Conservation (phyloP, 2,329 filamentous ascomycete species). For the Escovopsis sp. region DNA sequence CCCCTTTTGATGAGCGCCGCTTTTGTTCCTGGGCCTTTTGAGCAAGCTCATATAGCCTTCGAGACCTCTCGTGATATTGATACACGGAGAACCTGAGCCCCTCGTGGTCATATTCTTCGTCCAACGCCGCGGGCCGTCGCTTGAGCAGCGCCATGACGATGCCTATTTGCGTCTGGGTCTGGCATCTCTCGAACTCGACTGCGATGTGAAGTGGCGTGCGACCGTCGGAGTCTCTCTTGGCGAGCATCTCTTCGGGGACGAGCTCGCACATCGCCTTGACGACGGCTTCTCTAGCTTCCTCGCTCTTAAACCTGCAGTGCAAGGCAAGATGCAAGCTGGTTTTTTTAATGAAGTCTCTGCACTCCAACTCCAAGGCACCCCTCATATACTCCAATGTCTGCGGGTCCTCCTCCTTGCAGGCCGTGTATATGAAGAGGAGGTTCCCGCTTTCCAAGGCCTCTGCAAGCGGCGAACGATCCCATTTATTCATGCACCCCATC, state of each 20-base stretch:
- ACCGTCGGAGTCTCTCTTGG: background rate
- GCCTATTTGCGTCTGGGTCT: background rate
- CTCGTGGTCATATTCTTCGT: background rate
- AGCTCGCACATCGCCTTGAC: background rate
- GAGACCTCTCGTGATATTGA: background rate
- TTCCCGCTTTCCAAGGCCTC: background rate
- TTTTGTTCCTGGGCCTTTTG: too few relatives aligned
- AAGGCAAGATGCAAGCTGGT: conserved; percentile 1
- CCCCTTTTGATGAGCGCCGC: too few relatives aligned
- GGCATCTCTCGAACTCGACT: conserved; percentile 1
- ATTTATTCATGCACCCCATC: background rate
- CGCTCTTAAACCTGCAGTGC: background rate
- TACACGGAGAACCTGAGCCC: background rate
- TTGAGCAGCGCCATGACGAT: background rate
- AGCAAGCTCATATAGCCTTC: too few relatives aligned
- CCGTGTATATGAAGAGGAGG: background rate
- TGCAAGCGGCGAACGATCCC: background rate
- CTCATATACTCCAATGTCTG: background rate
- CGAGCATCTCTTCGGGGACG: background rate
- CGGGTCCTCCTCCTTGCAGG: background rate
- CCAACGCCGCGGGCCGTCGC: background rate
- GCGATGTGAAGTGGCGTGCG: conserved; percentile 1
- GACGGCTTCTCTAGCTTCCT: background rate
- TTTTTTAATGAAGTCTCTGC: background rate
- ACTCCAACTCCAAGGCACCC: background rate